Conservation (phyloP, 31 red algal genomes). For the Bonnemaisonia californica region DNA sequence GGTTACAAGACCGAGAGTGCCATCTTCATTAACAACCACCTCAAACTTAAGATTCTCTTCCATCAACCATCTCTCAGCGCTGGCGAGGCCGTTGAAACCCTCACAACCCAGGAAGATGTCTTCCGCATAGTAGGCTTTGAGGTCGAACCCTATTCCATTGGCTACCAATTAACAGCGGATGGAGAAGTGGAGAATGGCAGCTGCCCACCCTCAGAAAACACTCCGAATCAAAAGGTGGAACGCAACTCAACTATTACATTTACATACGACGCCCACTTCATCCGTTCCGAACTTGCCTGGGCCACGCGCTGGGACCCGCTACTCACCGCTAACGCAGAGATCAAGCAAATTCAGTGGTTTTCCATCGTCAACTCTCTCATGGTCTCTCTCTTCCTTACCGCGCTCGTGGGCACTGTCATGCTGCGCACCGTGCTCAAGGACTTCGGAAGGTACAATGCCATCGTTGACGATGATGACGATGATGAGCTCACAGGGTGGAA, state of each 20-base stretch:
- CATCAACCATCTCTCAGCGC: constrained; percentile 63
- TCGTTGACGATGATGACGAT: constrained; percentile 58
- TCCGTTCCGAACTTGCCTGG: constrained; percentile 71
- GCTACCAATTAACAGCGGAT: constrained; percentile 29
- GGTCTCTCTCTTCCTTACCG: constrained; percentile 84
- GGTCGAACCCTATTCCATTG: constrained; percentile 64
- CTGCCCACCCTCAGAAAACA: constrained; percentile 9
- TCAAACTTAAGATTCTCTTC: constrained; percentile 82
- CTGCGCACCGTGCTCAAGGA: constrained; percentile 85
- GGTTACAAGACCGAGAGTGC: constrained; percentile 27
- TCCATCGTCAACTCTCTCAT: constrained; percentile 84
- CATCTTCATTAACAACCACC: constrained; percentile 89
- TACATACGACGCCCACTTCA: constrained; percentile 89
- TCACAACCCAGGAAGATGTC: constrained; percentile 26
- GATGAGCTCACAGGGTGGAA: constrained; percentile 86
- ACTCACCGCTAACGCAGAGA: constrained; percentile 48
- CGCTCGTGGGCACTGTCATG: constrained; percentile 85
- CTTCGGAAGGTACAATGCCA: constrained; percentile 83
- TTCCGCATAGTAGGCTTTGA: constrained; percentile 97
- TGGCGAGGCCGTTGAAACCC: constrained; percentile 49
- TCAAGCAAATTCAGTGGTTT: constrained; percentile 84
- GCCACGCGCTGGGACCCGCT: constrained; percentile 91
- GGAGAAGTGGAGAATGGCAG: constrained; percentile 18
- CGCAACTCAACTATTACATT: constrained; percentile 41
- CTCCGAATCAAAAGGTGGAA: constrained; percentile 2